Evolutionary conservation across 352 stramenopile species (phyloP).

Genomic region (Phytophthora megakarya): DNA sequence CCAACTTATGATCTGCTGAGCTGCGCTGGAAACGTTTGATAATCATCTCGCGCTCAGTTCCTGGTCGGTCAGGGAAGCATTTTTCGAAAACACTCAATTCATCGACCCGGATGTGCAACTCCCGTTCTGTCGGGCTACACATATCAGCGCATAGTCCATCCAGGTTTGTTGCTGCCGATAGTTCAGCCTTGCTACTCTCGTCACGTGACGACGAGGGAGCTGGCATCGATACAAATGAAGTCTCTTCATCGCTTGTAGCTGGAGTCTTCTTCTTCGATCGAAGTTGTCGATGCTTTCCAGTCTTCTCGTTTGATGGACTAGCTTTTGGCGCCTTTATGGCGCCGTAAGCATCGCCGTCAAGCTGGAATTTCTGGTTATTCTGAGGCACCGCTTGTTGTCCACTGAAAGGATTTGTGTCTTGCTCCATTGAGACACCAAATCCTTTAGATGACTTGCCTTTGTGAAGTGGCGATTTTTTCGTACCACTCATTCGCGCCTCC

Average conservation of each 20-base stretch:
- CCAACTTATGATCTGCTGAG: constrained; percentile 85
- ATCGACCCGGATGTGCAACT: constrained; percentile 85
- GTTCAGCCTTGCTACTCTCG: constrained; percentile 53
- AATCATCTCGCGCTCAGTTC: constrained; percentile 68
- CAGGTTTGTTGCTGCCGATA: constrained; percentile 68
- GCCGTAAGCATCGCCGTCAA: constrained; percentile 7
- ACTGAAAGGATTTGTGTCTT: constrained; percentile 15
- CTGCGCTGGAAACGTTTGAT: constrained; percentile 90
- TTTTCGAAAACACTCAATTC: constrained; percentile 90
- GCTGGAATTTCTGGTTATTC: constrained; percentile 4
- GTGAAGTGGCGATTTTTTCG: constrained; percentile 31
- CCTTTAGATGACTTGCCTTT: constrained; percentile 31
- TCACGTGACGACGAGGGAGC: constrained; percentile 4
- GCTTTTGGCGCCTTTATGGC: constrained; percentile 9
- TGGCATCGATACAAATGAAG: constrained; percentile 5
- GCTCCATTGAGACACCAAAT: constrained; percentile 9
- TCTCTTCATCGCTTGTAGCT: constrained; percentile 30
- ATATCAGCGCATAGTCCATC: constrained; percentile 85
- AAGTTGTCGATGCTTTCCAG: constrained; percentile 29
- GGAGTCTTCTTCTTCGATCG: constrained; percentile 35
- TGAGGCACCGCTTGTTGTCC: constrained; percentile 18
- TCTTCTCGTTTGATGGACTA: constrained; percentile 25
- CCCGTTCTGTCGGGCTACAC: constrained; percentile 80
- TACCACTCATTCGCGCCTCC: constrained; percentile 38
- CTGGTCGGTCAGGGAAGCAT: constrained; percentile 62